Evolutionary conservation across 2,329 filamentous ascomycete species (phyloP), one percentile per base, ranked within the genome.

Genomic region (Pestalotiopsis sp.): DNA sequence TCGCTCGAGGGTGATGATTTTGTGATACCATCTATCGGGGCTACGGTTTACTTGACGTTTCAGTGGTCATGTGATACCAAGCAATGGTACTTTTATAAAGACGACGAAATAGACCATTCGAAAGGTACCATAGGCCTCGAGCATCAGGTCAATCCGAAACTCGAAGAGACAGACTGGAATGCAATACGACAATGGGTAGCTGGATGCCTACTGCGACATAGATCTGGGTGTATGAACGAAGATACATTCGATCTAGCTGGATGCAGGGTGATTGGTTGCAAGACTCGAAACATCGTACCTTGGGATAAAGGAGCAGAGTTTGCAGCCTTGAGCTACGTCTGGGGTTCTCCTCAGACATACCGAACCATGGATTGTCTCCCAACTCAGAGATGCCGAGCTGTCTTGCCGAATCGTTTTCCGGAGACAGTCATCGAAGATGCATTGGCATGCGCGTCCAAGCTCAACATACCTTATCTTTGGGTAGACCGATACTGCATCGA

Each of bases 181-280:
- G 6, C 3, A 6, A 52, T 52, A 4, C 45, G n/a, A n/a, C 45
- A 52, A n/a, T 52, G 45, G 45, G 45, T 12, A 23, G 45, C 23
- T 23, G 45, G 6, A 11, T 52, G 45, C 45, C 45, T 52, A 0
- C 4, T 23, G 17, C 45, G 6, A 23, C n/a, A 23, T 9, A n/a
- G 7, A 1, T 7, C n/a, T n/a, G 14, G 0, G 20, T 52, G 45
- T 2, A 7, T 3, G 5, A 7, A 14, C n/a, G n/a, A 9, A 0
- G 45, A 52, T 12, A 1, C n/a, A 4, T n/a, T 52, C 11, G 45
- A 52, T 9, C 0, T 52, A 2, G n/a, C n/a, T 3, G 45, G n/a
- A 1, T 52, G 12, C 5, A 3, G 20, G n/a, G 45, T 52, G 1
- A 52, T 52, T 11, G 45, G 23, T n/a, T 52, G 45, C 45, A 52